phyloP scores from a whole-genome alignment of 129 eudicot genomes.

The Dittrichia graveolens region DNA sequence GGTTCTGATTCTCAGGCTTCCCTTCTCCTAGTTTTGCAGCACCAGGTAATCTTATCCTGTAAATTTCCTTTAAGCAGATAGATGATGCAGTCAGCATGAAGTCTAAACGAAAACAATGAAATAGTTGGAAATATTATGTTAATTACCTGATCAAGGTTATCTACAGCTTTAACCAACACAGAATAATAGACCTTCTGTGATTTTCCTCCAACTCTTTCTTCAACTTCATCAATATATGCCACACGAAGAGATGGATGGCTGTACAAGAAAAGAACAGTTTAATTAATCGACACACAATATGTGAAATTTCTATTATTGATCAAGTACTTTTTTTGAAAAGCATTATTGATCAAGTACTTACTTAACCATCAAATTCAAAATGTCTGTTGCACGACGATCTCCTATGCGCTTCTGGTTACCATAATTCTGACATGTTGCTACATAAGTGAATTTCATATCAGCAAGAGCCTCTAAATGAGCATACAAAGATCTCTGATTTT shows the following conservation, averaged over 20 bases:
- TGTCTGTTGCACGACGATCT: conserved; percentile 92
- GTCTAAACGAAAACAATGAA: conserved; percentile 10
- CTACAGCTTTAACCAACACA: conserved; percentile 74
- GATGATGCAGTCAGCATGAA: conserved; percentile 6
- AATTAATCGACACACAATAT: not conserved
- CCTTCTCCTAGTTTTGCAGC: conserved; percentile 98
- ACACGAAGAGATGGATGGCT: conserved; percentile 87
- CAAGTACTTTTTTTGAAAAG: conserved; percentile 63
- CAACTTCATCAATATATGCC: conserved; percentile 90
- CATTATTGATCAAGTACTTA: conserved; percentile 61
- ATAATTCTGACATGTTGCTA: conserved; percentile 49
- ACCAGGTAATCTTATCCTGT: conserved; percentile 94
- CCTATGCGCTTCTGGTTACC: conserved; percentile 88
- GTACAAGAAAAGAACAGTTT: conserved; percentile 18
- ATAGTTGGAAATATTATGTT: not conserved
- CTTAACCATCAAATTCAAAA: conserved; percentile 95
- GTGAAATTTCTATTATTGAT: not conserved
- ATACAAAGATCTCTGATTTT: conserved; percentile 45
- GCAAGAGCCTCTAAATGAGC: conserved; percentile 44
- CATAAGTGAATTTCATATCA: conserved; percentile 44
- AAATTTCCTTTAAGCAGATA: conserved; percentile 73
- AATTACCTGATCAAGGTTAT: conserved; percentile 81
- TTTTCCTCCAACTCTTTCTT: conserved; percentile 67
- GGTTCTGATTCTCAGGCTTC: conserved; percentile 98
- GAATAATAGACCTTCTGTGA: conserved; percentile 71